Evolutionary conservation across 495 filamentous ascomycete genomes (phyloP), one percentile per base, ranked within the genome.

Genomic region (Achaetomiella virescens): DNA sequence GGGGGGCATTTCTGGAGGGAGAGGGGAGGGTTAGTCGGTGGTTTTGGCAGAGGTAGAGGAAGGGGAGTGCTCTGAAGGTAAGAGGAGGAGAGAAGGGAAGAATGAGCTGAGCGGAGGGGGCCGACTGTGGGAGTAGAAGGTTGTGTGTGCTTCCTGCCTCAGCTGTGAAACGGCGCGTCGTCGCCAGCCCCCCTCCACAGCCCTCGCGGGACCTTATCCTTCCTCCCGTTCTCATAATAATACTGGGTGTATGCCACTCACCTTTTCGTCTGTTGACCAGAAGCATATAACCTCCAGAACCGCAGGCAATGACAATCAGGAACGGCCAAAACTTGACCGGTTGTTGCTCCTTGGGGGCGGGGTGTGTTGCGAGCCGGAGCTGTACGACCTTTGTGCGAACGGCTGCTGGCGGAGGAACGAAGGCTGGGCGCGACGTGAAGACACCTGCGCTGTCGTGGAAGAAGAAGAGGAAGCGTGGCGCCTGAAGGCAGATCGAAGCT

Each of bases 291-390:
- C 69, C 75, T 12, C 68, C 71, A 15, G 74, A 72, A 10, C 75
- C 75, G 0, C 75, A 52, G 0, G 66, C 72, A 49, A 81, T 73
- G 50, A 82, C 66, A 21, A 66, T 63, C 11, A 78, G 6, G 38
- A 82, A 79, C 15, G 75, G 75, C 76, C 75, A 77, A 62, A 77
- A 76, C 60, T 75, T 76, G 61, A 78, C 61, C 27, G 62, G 29
- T 66, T 69, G 27, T 64, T 67, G 7, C 57, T 53, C 25, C 61
- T 61, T 68, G 61, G 61, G 18, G 58, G 64, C 2, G 55, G 47
- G 15, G 58, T 31, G 14, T 22, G 14, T 21, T 60, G 54, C 21
- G 57, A 55, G 20, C 56, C 36, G 14, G 57, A 58, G 66, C 69
- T 71, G 60, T 75, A 71, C 25, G 61, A 60, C 35, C 64, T 59